A percentile compares a stretch with the other conserved stretches of the same genome.
These are phyloP conservation scores for Capsicum pubescens DNA, from an alignment of 257 asterid species.

Conservation along the genomic window DNA sequence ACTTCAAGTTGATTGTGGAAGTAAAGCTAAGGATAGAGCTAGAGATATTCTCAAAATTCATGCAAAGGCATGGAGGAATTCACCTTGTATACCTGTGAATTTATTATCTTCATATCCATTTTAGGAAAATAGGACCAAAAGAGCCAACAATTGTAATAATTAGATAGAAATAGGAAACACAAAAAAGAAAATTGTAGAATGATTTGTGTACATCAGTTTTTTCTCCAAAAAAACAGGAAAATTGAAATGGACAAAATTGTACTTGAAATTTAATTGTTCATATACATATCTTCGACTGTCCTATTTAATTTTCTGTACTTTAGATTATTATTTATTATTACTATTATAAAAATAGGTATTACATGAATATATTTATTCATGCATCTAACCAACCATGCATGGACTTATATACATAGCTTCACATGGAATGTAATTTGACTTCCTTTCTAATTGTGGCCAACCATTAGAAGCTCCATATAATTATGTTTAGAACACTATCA, in stretches of 20 bases:
- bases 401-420: too few species aligned
- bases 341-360: not conserved
- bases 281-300: not conserved
- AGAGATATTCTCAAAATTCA: conserved; percentile 64
- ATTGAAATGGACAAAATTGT: not conserved
- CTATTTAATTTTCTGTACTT: not conserved
- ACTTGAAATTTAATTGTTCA: not conserved
- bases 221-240: not conserved
- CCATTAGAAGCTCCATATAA: not conserved
- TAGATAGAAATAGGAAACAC: conserved; percentile 2
- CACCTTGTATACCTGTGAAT: conserved; percentile 58
- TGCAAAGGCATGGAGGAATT: conserved; percentile 68
- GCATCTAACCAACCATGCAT: too few species aligned
- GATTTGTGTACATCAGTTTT: not conserved
- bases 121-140: not conserved
- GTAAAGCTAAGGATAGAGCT: conserved; percentile 68
- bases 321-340: not conserved
- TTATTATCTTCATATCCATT: conserved; percentile 56
- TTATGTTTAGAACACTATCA: too few species aligned
- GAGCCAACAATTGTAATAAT: not conserved
- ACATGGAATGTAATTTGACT: not conserved
- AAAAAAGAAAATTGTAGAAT: not conserved
- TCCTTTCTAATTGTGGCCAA: not conserved
- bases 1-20: conserved; percentile 66
- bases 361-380: not conserved